phyloP scores from a whole-genome alignment of 1,139 yeast genomes.

The Debaryomycetaceae sp. region DNA sequence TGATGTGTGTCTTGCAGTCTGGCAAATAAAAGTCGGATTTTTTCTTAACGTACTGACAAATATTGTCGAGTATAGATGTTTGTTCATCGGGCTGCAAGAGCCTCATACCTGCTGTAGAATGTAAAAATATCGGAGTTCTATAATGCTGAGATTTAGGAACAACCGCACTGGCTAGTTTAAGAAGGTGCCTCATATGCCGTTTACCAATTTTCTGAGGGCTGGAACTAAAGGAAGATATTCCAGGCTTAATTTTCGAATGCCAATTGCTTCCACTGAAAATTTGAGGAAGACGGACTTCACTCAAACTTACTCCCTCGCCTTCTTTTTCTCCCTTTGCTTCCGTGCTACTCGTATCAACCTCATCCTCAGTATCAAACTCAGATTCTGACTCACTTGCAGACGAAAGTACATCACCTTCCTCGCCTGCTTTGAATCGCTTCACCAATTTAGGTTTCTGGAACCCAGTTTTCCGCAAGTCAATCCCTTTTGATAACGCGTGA shows the following conservation, averaged over 20 bases:
- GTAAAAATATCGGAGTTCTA: slow-evolving; percentile 75
- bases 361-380: slow-evolving; percentile 10
- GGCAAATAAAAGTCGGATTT: slow-evolving; percentile 58
- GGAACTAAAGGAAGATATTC: slow-evolving; percentile 55
- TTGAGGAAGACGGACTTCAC: slow-evolving; percentile 32
- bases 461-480: slow-evolving; percentile 12
- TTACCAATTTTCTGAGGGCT: slow-evolving; percentile 55
- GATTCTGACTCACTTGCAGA: slow-evolving; percentile 13
- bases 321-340: slow-evolving; percentile 1
- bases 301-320: neutral
- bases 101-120: slow-evolving; percentile 82
- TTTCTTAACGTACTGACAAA: slow-evolving; percentile 53
- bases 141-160: slow-evolving; percentile 66
- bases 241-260: slow-evolving; percentile 65
- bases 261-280: slow-evolving; percentile 47
- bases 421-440: slow-evolving; percentile 11
- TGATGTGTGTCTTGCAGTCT: slow-evolving; percentile 57
- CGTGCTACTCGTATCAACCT: slow-evolving; percentile 3
- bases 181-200: slow-evolving; percentile 54
- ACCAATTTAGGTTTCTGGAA: slow-evolving; percentile 12
- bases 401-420: slow-evolving; percentile 15
- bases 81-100: slow-evolving; percentile 57
- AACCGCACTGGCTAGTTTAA: slow-evolving; percentile 52
- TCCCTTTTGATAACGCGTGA: slow-evolving; percentile 25
- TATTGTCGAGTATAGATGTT: slow-evolving; percentile 43